These are phyloP conservation scores for Neonothopanus nambi DNA, from an alignment of 1,284 basidiomycete species.

Conservation along the genomic window DNA sequence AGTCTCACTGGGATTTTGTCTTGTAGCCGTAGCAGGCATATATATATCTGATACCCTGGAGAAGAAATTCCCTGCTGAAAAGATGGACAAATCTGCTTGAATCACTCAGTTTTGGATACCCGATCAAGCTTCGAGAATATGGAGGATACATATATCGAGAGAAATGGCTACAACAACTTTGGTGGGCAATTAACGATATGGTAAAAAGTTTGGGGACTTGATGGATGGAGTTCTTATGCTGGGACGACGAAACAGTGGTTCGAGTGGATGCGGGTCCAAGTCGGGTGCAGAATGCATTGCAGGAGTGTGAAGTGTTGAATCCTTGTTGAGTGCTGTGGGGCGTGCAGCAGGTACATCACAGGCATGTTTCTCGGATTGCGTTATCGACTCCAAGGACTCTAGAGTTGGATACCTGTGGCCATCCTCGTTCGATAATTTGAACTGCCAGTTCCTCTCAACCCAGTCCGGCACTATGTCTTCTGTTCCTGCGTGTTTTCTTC, in stretches of 20 bases:
- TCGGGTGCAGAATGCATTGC: conserved; percentile 24
- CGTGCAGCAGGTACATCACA: neutral
- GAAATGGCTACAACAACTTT: neutral
- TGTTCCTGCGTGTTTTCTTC: conserved; percentile 36
- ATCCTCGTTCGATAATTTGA: conserved; percentile 46
- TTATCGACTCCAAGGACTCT: neutral
- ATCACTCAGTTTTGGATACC: too few species aligned
- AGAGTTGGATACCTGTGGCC: conserved; percentile 42
- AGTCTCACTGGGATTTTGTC: conserved; percentile 56
- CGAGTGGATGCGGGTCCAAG: conserved; percentile 33
- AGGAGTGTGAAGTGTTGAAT: conserved; percentile 19
- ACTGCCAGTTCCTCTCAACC: conserved; percentile 60
- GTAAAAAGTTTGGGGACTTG: conserved; percentile 6
- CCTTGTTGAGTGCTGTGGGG: conserved; percentile 1
- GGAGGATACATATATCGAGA: neutral
- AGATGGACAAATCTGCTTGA: neutral
- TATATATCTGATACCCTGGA: conserved; percentile 45
- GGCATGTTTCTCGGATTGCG: conserved; percentile 1
- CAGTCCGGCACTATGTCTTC: conserved; percentile 67
- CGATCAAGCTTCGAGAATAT: conserved; percentile 1
- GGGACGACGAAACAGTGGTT: conserved; percentile 34
- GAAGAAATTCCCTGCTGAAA: conserved; percentile 7
- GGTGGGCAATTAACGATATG: neutral
- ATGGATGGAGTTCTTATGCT: conserved; percentile 22
- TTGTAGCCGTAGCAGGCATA: conserved; percentile 52